Evolutionary conservation across 257 asterid genomes (phyloP).

Genomic region (Thymus quinquecostatus): DNA sequence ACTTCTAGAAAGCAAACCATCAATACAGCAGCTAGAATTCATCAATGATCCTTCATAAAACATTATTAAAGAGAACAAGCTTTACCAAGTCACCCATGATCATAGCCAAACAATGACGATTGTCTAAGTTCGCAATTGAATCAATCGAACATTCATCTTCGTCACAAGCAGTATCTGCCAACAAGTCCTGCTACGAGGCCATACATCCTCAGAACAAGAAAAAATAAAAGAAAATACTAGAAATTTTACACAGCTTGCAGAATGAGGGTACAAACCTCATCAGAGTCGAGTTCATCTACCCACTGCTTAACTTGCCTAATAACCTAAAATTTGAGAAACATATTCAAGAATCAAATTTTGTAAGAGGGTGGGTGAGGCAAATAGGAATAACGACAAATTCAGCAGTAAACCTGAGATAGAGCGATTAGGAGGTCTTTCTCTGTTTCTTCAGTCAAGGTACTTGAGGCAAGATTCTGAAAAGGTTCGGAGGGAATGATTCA

Average conservation of each 20-base stretch:
- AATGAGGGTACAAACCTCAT: slow-evolving; percentile 48
- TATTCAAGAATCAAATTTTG: neutral
- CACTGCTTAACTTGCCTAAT: slow-evolving; percentile 59
- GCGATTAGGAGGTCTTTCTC: slow-evolving; percentile 60
- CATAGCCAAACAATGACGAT: slow-evolving; percentile 50
- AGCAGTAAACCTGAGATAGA: slow-evolving; percentile 62
- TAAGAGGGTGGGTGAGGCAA: neutral
- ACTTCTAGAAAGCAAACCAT: neutral
- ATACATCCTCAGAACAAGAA: neutral
- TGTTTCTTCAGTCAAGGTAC: slow-evolving; percentile 46
- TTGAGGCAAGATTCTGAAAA: slow-evolving; percentile 50
- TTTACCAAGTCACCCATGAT: slow-evolving; percentile 60
- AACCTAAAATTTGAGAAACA: slow-evolving; percentile 45
- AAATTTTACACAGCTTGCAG: neutral
- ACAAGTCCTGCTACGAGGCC: slow-evolving; percentile 47
- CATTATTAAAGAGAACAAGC: slow-evolving; percentile 23
- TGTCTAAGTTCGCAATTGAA: slow-evolving; percentile 33
- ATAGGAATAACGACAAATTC: neutral
- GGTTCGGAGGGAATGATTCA: neutral
- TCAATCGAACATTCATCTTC: slow-evolving; percentile 27
- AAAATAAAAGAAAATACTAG: neutral
- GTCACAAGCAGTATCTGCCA: slow-evolving; percentile 33
- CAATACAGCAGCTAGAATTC: neutral
- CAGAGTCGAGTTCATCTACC: slow-evolving; percentile 51
- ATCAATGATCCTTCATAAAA: neutral